Conservation (phyloP, 108 stramenopile genomes). For the Fistulifera pelliculosa region DNA sequence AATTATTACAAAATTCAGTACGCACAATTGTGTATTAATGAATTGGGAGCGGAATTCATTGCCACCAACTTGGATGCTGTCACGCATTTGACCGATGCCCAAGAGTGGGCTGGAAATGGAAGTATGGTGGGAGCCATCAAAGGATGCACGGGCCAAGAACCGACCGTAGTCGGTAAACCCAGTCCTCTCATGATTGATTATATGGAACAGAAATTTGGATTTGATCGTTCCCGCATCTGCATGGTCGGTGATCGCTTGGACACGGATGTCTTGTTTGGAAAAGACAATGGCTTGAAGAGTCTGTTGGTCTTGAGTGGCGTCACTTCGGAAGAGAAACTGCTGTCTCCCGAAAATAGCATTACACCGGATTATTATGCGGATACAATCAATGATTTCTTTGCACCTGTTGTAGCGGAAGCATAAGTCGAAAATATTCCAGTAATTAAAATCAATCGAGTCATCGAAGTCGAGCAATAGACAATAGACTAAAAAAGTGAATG, state of each 20-base stretch:
- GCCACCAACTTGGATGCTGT: constrained; percentile 98
- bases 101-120: constrained; percentile 98
- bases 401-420: background rate
- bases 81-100: constrained; percentile 95
- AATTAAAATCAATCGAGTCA: no score
- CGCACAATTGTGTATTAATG: constrained; percentile 95
- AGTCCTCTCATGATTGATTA: constrained; percentile 97
- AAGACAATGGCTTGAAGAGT: constrained; percentile 92
- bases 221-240: constrained; percentile 78
- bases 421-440: no score
- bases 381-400: constrained; percentile 89
- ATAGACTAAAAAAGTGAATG: no score
- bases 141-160: constrained; percentile 96
- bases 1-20: constrained; percentile 99
- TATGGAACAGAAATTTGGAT: constrained; percentile 72
- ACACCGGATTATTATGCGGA: constrained; percentile 94
- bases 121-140: constrained; percentile 92
- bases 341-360: constrained; percentile 84
- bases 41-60: constrained; percentile 91
- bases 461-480: no score
- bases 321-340: constrained; percentile 87
- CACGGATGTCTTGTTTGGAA: constrained; percentile 96
- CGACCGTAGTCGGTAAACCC: constrained; percentile 95
- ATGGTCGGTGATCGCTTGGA: constrained; percentile 99
- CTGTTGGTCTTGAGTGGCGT: constrained; percentile 92